Base-by-base conservation (phyloP, 495 filamentous ascomycete genomes). In the Penicillium chermesinum region DNA sequence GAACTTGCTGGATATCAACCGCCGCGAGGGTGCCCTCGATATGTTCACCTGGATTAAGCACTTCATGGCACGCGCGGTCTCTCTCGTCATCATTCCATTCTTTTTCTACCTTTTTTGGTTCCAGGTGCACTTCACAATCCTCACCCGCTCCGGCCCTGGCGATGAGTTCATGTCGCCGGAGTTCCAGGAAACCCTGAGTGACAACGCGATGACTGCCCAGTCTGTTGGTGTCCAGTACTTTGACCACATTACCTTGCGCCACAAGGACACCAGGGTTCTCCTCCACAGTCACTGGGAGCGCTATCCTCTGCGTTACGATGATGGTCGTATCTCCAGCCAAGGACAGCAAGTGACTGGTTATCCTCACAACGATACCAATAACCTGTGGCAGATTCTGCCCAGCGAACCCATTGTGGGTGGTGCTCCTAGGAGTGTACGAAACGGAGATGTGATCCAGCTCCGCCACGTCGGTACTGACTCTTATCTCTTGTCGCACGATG, bases 31-130 rank as follows among this genome's bases (percentile, higher is more conserved):
- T 19, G 79, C 88, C 18, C 75, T 98, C 45, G 82, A 71, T 53
- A 75, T 98, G 57, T 71, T 77, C 41, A 75, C 86, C 40, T 97
- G 95, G 70, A 78, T 76, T 41, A 91, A 94, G 73, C 93, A 98
- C 65, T 91, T 98, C 61, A 79, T 71, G 7, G 93, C 93, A 55
- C 87, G 93, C 21, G 77, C 80, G 13, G 74, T 93, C 54, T 89
- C 84, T 7, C 74, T 98, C 32, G 88, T 97, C 54, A 58, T 95
- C 36, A 78, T 97, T 41, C 93, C 93, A 30, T 96, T 96, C 79
- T 77, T 97, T 55, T 93, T 97, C 69, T 98, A 97, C 65, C 79
- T 98, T 21, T 98, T 98, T 76, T 98, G 94, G 94, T 98, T 98
- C 82, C 93, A 97, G 74, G 90, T 97, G 22, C 93, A 98, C 69